Base-by-base conservation (phyloP, 23 red algal genomes). In the Agarophyton chilense region DNA sequence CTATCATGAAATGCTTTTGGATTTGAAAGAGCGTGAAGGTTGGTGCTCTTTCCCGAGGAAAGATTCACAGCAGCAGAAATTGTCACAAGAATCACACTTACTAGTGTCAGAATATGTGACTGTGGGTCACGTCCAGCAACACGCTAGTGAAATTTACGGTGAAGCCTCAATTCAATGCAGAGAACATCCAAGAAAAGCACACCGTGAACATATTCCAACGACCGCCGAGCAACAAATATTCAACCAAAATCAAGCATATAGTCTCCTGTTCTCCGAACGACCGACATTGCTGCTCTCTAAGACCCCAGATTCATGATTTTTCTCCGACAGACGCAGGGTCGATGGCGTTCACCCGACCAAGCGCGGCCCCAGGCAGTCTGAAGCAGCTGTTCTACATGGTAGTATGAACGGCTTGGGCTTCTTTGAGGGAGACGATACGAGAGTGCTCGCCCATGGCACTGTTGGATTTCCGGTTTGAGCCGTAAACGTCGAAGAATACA, bases 371-470 rank as follows among this genome's bases (percentile, higher is more conserved):
- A 35, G 95, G 34, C 34, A 78, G 16, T 81, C 86, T 21, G 74
- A 85, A 73, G 78, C 87, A 18, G 44, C 57, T 40, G 88, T 98
- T 14, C 56, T 98, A 13, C 76, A 89, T 16, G 78, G 81, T n/a
- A 82, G 62, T 34, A 89, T 92, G 1, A 92, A 98, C 78, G 96
- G 96, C 2, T 92, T 78, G 14, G 92, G 87, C 2, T 55, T 95
- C 2, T 94, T 95, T 72, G 84, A 86, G 57, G 76, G 96, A 26
- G 96, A 92, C 45, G 93, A 95, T 61, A 95, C 92, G 4, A 92
- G 95, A 77, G 92, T 95, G 16, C 83, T 98, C n/a, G 85, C 92
- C 10, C 88, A 76, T n/a, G 70, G 92, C 9, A 98, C 96, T 33
- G 47, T 98, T 52, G 96, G 96, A 21, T 75, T 90, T 21, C 79